phyloP scores from a whole-genome alignment of 495 filamentous ascomycete species.

The Aspergillus steynii region DNA sequence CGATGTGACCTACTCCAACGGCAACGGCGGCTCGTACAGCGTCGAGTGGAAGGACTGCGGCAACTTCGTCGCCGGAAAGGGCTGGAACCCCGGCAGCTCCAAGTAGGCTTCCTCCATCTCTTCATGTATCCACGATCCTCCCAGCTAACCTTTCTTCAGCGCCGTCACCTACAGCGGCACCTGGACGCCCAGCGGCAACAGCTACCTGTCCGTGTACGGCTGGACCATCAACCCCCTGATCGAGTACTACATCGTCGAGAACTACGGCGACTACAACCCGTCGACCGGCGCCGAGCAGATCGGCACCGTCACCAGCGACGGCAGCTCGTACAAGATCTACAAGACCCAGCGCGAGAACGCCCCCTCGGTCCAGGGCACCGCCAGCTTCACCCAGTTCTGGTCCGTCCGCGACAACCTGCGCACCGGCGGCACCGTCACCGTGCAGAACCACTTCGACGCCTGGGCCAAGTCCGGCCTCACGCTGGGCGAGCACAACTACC shows the following conservation, averaged over 20 bases:
- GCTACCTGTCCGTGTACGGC: constrained; percentile 61
- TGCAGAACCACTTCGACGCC: constrained; percentile 61
- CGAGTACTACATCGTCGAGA: constrained; percentile 66
- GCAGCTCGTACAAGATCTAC: constrained; percentile 64
- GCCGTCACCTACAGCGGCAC: constrained; percentile 53
- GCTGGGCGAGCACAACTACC: constrained; percentile 56
- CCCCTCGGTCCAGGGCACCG: constrained; percentile 58
- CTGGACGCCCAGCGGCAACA: constrained; percentile 56
- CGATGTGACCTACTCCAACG: constrained; percentile 57
- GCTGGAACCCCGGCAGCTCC: constrained; percentile 53
- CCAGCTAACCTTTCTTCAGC: constrained; percentile 23
- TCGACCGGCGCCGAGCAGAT: constrained; percentile 42
- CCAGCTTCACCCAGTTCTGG: constrained; percentile 64
- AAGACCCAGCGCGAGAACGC: constrained; percentile 57
- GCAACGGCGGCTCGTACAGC: constrained; percentile 54
- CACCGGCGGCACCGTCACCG: constrained; percentile 53
- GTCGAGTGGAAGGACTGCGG: constrained; percentile 55
- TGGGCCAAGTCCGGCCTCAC: constrained; percentile 51
- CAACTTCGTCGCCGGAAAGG: constrained; percentile 64
- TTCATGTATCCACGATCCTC: neutral
- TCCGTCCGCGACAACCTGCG: constrained; percentile 56
- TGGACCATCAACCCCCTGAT: constrained; percentile 63
- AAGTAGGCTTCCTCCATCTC: constrained; percentile 27
- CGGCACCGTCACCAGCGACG: constrained; percentile 59
- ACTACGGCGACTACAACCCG: constrained; percentile 56